phyloP scores from a whole-genome alignment of 345 rosid species.

The Salix arbutifolia region DNA sequence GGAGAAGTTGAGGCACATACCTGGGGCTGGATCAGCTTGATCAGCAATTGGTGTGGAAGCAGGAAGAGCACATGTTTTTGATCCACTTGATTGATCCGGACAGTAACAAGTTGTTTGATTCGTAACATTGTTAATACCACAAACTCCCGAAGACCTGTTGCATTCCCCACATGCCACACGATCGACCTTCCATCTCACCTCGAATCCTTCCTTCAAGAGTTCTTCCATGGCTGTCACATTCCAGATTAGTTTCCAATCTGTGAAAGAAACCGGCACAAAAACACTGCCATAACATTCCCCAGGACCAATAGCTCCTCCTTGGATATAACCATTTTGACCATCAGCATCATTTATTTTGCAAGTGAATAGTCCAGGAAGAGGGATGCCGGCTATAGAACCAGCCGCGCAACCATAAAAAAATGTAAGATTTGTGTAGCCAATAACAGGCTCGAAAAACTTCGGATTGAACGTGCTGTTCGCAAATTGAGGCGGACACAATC shows the following conservation, averaged over 20 bases:
- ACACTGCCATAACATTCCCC: constrained; percentile 9
- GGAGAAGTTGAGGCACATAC: neutral
- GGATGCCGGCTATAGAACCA: rapidly evolving
- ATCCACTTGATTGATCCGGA: neutral
- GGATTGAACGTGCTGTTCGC: constrained; percentile 24
- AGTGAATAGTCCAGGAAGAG: neutral
- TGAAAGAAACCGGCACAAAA: constrained; percentile 5
- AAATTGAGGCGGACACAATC: constrained; percentile 16
- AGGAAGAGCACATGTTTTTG: neutral
- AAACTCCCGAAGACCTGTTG: neutral
- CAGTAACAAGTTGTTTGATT: constrained; percentile 10
- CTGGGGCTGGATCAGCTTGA: neutral
- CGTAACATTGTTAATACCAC: neutral
- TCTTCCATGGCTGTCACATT: neutral
- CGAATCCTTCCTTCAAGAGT: constrained; percentile 9
- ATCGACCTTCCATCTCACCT: constrained; percentile 14
- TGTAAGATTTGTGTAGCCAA: constrained; percentile 16
- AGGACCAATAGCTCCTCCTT: neutral
- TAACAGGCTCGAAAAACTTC: neutral
- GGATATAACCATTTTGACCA: neutral
- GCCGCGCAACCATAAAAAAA: constrained; percentile 18
- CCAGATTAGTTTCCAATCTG: too few relatives aligned
- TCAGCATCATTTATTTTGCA: neutral
- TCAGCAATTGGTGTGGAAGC: neutral
- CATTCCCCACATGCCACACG: neutral